A percentile compares a stretch with the other conserved stretches of the same genome.
phyloP scores from a whole-genome alignment of 2,329 filamentous ascomycete species.

The Aspergillus fijiensis region DNA sequence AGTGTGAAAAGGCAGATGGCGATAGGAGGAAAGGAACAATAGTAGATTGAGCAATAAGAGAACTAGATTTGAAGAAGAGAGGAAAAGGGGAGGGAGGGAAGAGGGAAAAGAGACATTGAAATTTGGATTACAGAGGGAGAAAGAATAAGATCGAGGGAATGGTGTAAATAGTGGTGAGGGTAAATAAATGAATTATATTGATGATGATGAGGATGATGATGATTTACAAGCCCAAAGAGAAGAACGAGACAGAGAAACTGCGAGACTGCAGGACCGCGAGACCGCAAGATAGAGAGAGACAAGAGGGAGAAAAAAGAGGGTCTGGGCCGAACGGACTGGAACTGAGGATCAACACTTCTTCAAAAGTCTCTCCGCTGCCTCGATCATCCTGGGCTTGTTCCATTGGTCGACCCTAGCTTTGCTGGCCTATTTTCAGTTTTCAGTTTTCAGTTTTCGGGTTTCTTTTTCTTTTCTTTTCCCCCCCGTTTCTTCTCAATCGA shows the following conservation, averaged over 20 bases:
- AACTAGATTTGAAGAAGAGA: neutral
- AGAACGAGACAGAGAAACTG: neutral
- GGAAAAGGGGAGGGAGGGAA: conserved; percentile 6
- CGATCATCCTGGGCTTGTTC: conserved; percentile 1
- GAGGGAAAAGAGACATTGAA: neutral
- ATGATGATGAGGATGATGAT: neutral
- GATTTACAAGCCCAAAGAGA: neutral
- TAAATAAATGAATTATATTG: neutral
- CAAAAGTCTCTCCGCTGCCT: neutral
- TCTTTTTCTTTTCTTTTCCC: neutral
- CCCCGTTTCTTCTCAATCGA: neutral
- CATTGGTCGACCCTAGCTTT: neutral
- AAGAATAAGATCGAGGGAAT: neutral
- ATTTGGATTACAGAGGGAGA: neutral
- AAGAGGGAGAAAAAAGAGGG: conserved; percentile 6
- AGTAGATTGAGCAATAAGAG: neutral
- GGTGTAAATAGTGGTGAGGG: too few species aligned
- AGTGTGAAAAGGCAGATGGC: neutral
- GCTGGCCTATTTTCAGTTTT: neutral
- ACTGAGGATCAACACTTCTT: conserved; percentile 5
- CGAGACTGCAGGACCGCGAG: neutral
- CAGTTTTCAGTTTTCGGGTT: neutral
- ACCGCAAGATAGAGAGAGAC: neutral
- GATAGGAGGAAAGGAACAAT: neutral
- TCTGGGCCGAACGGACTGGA: conserved; percentile 2